Evolutionary conservation across 139 green algal species (phyloP).

Genomic region (Picochlorum sp.): DNA sequence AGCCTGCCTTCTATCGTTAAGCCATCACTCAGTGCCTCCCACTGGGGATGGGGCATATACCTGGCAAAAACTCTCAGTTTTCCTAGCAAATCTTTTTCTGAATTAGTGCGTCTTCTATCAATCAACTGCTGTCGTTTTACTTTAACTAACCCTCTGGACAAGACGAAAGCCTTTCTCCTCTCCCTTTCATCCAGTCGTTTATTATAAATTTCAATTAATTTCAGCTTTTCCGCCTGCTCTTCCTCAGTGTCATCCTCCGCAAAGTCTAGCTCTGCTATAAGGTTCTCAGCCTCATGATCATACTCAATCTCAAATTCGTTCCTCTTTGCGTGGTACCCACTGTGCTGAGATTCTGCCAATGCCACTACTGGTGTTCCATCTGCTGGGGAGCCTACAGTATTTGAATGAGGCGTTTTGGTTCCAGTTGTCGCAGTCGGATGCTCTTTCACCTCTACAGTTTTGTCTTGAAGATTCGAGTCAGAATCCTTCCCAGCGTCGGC

Average conservation of each 20-base stretch:
- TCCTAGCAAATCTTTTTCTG: slow-evolving; percentile 62
- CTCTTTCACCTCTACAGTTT: no score
- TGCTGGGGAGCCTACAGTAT: neutral
- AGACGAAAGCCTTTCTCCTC: slow-evolving; percentile 59
- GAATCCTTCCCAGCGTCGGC: neutral
- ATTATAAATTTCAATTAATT: slow-evolving; percentile 77
- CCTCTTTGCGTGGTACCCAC: slow-evolving; percentile 80
- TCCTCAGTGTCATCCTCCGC: slow-evolving; percentile 1
- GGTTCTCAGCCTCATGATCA: slow-evolving; percentile 79
- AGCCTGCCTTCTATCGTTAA: slow-evolving; percentile 66
- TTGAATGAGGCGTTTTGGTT: neutral
- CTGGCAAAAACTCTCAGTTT: slow-evolving; percentile 72
- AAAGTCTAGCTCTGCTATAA: slow-evolving; percentile 60
- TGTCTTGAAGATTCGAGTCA: no score
- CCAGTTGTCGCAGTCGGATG: no score
- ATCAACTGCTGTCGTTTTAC: slow-evolving; percentile 41
- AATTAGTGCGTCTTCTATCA: slow-evolving; percentile 45
- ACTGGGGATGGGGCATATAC: slow-evolving; percentile 54
- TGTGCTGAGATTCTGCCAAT: slow-evolving; percentile 32
- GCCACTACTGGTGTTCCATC: neutral
- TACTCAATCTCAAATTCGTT: slow-evolving; percentile 93
- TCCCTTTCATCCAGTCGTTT: slow-evolving; percentile 56
- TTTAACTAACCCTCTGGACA: slow-evolving; percentile 62
- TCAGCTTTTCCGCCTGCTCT: neutral
- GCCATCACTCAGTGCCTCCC: slow-evolving; percentile 75